Percentiles rank a stretch among this genome's conserved stretches.
phyloP scores from a whole-genome alignment of 164 flowering plant genomes.

The Saururus chinensis region DNA sequence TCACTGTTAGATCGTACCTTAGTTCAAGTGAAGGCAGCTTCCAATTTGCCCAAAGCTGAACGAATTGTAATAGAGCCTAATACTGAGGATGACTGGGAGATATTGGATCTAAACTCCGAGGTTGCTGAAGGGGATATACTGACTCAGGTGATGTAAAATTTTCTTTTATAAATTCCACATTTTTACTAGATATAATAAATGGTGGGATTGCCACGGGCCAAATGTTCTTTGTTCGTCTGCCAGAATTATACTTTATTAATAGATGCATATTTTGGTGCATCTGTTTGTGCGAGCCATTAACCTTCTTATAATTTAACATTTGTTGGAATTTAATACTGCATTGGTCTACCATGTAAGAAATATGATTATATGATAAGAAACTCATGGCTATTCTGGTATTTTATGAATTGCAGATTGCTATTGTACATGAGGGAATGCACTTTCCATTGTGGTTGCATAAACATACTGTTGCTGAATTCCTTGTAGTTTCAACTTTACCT shows the following conservation, averaged over 20 bases:
- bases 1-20: conserved; percentile 32
- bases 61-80: conserved; percentile 63
- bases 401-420: conserved; percentile 46
- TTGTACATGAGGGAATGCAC: conserved; percentile 70
- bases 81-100: conserved; percentile 96
- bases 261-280: too few species aligned
- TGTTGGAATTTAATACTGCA: neutral
- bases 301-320: neutral
- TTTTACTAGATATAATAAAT: neutral
- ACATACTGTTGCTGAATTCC: conserved; percentile 44
- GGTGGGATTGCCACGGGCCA: too few species aligned
- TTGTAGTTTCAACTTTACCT: conserved; percentile 73
- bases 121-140: conserved; percentile 71
- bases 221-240: too few species aligned
- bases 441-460: conserved; percentile 97
- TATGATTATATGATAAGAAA: neutral
- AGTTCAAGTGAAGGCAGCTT: conserved; percentile 56
- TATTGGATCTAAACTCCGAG: conserved; percentile 81
- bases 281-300: too few species aligned
- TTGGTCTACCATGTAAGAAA: neutral
- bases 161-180: neutral
- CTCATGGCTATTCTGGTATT: neutral
- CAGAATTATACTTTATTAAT: too few species aligned
- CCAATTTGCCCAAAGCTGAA: conserved; percentile 68
- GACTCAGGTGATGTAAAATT: conserved; percentile 46